phyloP scores from a whole-genome alignment of 2,329 filamentous ascomycete species.

The Cercospora sesami region DNA sequence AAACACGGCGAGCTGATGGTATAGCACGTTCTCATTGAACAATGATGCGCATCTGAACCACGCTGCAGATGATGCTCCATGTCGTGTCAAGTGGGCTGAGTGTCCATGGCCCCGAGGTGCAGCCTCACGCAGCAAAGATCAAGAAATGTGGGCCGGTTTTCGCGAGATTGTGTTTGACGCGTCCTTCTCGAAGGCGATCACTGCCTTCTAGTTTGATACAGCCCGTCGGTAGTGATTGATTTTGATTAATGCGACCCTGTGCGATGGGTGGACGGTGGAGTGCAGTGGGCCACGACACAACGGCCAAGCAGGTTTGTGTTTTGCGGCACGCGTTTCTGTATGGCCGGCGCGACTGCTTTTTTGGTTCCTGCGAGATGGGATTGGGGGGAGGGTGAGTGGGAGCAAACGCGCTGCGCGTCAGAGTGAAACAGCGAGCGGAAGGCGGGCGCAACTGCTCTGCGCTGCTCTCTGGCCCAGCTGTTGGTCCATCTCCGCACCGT shows the following conservation, averaged over 20 bases:
- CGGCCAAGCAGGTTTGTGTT: not conserved
- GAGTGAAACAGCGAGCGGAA: slow-evolving; percentile 23
- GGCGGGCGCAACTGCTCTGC: not conserved
- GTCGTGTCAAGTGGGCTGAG: slow-evolving; percentile 8
- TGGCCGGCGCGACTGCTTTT: slow-evolving; percentile 7
- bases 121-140: not conserved
- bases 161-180: slow-evolving; percentile 9
- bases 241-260: slow-evolving; percentile 4
- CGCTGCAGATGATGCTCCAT: not conserved
- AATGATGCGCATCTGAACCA: slow-evolving; percentile 1
- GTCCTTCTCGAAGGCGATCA: slow-evolving; percentile 16
- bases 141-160: not conserved
- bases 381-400: not conserved
- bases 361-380: not conserved
- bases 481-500: slow-evolving; percentile 9
- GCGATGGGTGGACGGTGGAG: not conserved
- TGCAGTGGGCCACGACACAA: not conserved
- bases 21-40: not conserved
- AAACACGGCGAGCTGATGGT: not conserved
- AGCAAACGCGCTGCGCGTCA: slow-evolving; percentile 8
- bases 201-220: slow-evolving; percentile 12
- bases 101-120: not conserved
- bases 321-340: not conserved
- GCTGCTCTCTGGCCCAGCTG: not conserved
- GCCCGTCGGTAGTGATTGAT: slow-evolving; percentile 6